Evolutionary conservation across 2,329 filamentous ascomycete species (phyloP).

Genomic region (Leptographium procerum): DNA sequence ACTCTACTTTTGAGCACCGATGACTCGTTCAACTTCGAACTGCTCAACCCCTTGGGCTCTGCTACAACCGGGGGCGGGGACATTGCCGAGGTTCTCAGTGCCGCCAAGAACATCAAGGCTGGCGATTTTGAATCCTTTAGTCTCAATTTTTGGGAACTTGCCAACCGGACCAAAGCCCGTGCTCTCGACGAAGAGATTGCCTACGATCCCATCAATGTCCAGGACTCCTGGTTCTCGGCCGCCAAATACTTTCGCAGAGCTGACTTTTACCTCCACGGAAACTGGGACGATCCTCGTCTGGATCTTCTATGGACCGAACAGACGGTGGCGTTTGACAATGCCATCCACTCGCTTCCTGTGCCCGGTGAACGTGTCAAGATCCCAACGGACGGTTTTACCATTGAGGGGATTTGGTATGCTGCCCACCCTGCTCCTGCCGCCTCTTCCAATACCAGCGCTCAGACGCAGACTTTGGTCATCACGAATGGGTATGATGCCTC

Average conservation of each 20-base stretch:
- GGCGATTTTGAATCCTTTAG: conserved; percentile 17
- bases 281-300: conserved; percentile 22
- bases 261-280: conserved; percentile 25
- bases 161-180: conserved; percentile 9
- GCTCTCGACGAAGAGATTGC: conserved; percentile 12
- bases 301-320: conserved; percentile 19
- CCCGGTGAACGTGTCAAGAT: conserved; percentile 20
- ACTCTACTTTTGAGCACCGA: conserved; percentile 16
- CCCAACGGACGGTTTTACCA: conserved; percentile 15
- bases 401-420: conserved; percentile 21
- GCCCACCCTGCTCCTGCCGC: not conserved
- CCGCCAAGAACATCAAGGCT: conserved; percentile 16
- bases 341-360: conserved; percentile 17
- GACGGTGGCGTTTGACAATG: conserved; percentile 18
- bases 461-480: conserved; percentile 26
- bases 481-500: conserved; percentile 30
- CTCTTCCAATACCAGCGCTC: conserved; percentile 8
- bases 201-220: conserved; percentile 14
- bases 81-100: conserved; percentile 17
- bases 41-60: conserved; percentile 14
- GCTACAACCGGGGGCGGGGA: conserved; percentile 17
- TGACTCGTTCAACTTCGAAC: conserved; percentile 16
- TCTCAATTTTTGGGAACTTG: conserved; percentile 15
- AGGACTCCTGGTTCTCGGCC: conserved; percentile 21
- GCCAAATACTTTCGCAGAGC: conserved; percentile 24